These are phyloP conservation scores for Candida sp. DNA, from an alignment of 1,139 yeast species.

Conservation along the genomic window DNA sequence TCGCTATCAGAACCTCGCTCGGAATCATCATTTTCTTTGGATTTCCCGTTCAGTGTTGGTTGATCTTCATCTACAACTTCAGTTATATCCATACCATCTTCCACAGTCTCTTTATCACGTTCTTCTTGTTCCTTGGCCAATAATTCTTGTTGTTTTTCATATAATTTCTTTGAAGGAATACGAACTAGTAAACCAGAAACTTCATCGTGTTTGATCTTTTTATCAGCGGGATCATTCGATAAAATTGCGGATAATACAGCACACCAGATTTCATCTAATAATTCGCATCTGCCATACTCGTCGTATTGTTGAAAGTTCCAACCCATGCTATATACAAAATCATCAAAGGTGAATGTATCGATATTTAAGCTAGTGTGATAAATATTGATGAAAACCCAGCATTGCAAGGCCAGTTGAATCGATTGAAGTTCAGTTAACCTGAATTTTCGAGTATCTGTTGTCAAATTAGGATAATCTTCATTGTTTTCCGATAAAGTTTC, in stretches of 20 bases:
- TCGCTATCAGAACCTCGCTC: conserved; percentile 24
- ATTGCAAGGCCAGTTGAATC: conserved; percentile 52
- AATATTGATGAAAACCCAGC: conserved; percentile 74
- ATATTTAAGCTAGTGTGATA: conserved; percentile 61
- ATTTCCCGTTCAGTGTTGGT: background rate
- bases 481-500: conserved; percentile 14
- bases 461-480: conserved; percentile 8
- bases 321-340: conserved; percentile 61
- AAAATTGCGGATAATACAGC: conserved; percentile 48
- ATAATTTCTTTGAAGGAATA: conserved; percentile 36
- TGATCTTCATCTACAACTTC: conserved; percentile 14
- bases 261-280: conserved; percentile 74
- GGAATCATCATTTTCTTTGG: conserved; percentile 3
- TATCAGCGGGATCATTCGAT: conserved; percentile 31
- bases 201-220: conserved; percentile 26
- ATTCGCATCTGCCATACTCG: conserved; percentile 46
- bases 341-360: conserved; percentile 80
- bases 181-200: conserved; percentile 34
- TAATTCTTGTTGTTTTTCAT: conserved; percentile 14
- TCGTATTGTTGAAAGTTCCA: conserved; percentile 47
- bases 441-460: conserved; percentile 3
- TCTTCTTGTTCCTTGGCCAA: background rate
- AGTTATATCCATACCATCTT: conserved; percentile 12
- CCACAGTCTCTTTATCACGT: conserved; percentile 12
- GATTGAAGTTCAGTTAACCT: conserved; percentile 7